Percentiles rank a stretch among this genome's conserved stretches.
Evolutionary conservation across 2,329 filamentous ascomycete genomes (phyloP).

Genomic region (Chaetomium olivaceum): DNA sequence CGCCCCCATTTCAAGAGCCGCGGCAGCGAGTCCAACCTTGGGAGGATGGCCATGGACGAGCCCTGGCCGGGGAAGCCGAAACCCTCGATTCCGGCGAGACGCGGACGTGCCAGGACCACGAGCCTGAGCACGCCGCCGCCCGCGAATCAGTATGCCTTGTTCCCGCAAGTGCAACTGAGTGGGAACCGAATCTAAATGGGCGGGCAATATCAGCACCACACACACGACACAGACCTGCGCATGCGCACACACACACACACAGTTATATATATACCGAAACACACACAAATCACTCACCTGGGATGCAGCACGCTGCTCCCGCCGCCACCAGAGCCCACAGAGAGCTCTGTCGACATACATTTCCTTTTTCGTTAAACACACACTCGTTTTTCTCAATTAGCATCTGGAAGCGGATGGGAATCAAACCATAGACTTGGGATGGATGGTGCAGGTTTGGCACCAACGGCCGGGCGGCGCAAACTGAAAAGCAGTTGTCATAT

Average conservation of each 20-base stretch:
- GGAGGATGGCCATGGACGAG: constrained; percentile 26
- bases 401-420: constrained; percentile 19
- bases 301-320: not conserved
- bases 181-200: constrained; percentile 30
- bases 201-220: not conserved
- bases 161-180: constrained; percentile 39
- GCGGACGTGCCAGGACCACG: constrained; percentile 49
- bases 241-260: not conserved
- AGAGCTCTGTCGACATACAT: constrained; percentile 1
- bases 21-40: constrained; percentile 36
- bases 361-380: constrained; percentile 7
- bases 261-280: not conserved
- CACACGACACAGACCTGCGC: too few relatives aligned
- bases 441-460: not conserved
- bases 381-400: constrained; percentile 20
- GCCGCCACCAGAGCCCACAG: not conserved
- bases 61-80: constrained; percentile 31
- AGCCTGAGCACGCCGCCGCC: constrained; percentile 49
- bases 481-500: constrained; percentile 2
- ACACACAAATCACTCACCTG: not conserved
- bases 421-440: constrained; percentile 24
- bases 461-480: constrained; percentile 20
- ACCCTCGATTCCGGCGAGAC: constrained; percentile 32
- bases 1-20: constrained; percentile 33
- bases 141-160: constrained; percentile 50